A percentile compares a stretch with the other conserved stretches of the same genome.
These are phyloP conservation scores for Botryococcus braunii DNA, from an alignment of 163 green algal species.

Conservation along the genomic window DNA sequence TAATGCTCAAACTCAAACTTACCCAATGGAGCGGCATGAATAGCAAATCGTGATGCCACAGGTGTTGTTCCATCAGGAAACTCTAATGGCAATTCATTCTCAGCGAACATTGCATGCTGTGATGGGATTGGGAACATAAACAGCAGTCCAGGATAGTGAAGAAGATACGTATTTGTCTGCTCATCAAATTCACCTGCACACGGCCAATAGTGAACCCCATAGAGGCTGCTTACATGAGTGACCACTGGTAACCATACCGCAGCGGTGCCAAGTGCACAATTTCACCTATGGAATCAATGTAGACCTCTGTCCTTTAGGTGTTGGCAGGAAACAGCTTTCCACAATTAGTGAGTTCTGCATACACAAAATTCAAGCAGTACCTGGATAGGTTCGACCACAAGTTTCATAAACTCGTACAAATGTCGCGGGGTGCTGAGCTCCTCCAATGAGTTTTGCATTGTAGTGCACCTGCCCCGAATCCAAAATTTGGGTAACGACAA, in stretches of 20 bases:
- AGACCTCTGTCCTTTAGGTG: no score
- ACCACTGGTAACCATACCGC: no score
- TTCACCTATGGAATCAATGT: no score
- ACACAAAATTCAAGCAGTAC: no score
- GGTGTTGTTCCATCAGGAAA: constrained; percentile 23
- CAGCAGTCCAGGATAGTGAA: constrained; percentile 40
- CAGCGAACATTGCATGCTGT: constrained; percentile 28
- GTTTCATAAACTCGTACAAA: constrained; percentile 40
- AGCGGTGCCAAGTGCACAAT: no score
- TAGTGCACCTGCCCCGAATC: constrained; percentile 14
- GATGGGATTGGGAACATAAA: constrained; percentile 26
- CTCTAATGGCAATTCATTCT: constrained; percentile 8
- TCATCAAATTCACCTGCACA: constrained; percentile 23
- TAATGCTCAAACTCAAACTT: no score
- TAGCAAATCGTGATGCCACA: constrained; percentile 23
- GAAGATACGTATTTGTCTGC: constrained; percentile 11
- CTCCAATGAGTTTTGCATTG: constrained; percentile 21
- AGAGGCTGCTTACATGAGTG: no score
- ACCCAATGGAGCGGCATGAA: constrained; percentile 20
- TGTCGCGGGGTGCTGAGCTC: constrained; percentile 29
- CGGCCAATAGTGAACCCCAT: no score
- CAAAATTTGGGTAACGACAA: neutral
- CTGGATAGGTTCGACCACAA: constrained; percentile 44
- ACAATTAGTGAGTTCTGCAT: no score
- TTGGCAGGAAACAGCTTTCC: no score